These are phyloP conservation scores for Suillus luteus DNA, from an alignment of 768 basidiomycete species.

Conservation along the genomic window DNA sequence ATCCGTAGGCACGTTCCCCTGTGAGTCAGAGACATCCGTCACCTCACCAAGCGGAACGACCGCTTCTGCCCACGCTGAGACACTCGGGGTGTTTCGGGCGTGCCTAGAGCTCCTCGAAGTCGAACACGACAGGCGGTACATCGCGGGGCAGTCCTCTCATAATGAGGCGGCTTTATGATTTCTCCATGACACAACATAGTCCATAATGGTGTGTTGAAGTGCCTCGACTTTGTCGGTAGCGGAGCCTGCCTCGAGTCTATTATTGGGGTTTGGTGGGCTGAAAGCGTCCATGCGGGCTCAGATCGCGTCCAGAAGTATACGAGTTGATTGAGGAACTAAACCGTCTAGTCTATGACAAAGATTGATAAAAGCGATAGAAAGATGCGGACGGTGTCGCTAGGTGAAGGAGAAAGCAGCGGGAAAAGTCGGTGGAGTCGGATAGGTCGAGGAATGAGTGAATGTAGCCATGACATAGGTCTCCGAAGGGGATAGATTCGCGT, in stretches of 20 bases:
- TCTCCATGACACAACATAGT: slow-evolving; percentile 30
- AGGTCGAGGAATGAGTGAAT: background rate
- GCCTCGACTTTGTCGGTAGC: slow-evolving; percentile 19
- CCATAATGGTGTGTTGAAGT: slow-evolving; percentile 28
- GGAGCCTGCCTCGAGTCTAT: background rate
- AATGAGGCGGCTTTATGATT: slow-evolving; percentile 32
- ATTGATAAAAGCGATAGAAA: slow-evolving; percentile 37
- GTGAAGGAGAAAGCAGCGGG: slow-evolving; percentile 10
- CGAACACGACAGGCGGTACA: slow-evolving; percentile 28
- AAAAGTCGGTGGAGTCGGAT: background rate
- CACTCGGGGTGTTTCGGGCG: slow-evolving; percentile 33
- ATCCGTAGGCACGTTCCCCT: slow-evolving; percentile 13
- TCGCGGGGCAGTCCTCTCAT: slow-evolving; percentile 35
- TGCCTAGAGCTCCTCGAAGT: slow-evolving; percentile 33
- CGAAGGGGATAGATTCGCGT: slow-evolving; percentile 11
- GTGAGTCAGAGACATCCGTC: slow-evolving; percentile 24
- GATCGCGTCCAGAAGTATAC: slow-evolving; percentile 32
- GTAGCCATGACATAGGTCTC: slow-evolving; percentile 8
- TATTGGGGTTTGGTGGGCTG: slow-evolving; percentile 11
- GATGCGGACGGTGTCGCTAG: slow-evolving; percentile 29
- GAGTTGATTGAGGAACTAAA: slow-evolving; percentile 34
- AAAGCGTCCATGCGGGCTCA: slow-evolving; percentile 13
- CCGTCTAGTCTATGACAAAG: slow-evolving; percentile 26
- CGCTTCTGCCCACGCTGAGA: slow-evolving; percentile 30
- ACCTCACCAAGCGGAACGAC: slow-evolving; percentile 18